Evolutionary conservation across 2,329 filamentous ascomycete species (phyloP).

Genomic region (Fusarium xylarioides): DNA sequence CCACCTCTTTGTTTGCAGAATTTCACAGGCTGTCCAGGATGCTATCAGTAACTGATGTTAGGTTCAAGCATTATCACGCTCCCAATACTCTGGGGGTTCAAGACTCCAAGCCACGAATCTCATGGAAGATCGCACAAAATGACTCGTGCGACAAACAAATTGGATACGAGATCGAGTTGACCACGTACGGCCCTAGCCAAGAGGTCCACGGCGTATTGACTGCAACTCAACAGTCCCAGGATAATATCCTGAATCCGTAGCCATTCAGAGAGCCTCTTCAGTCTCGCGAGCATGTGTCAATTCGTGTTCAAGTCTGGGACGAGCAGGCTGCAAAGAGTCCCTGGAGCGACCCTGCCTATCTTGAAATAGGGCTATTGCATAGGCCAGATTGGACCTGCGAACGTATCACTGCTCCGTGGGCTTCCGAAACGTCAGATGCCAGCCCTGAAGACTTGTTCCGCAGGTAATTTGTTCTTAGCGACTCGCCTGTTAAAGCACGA

Average conservation of each 20-base stretch:
- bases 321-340: not conserved
- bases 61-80: slow-evolving; percentile 18
- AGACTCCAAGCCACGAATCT: slow-evolving; percentile 8
- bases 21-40: not conserved
- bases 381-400: not conserved
- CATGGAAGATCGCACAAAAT: slow-evolving; percentile 11
- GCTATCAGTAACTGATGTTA: not conserved
- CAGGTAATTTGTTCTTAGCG: not conserved
- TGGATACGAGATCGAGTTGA: slow-evolving; percentile 25
- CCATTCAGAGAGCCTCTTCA: slow-evolving; percentile 3
- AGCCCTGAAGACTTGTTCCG: too few species aligned
- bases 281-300: slow-evolving; percentile 15
- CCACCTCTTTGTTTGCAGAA: not conserved
- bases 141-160: not conserved
- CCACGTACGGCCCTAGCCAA: not conserved
- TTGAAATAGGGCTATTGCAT: slow-evolving; percentile 47
- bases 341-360: slow-evolving; percentile 21
- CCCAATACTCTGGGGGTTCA: slow-evolving; percentile 12
- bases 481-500: slow-evolving; percentile 39
- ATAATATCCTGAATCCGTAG: slow-evolving; percentile 14
- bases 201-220: not conserved
- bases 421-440: too few species aligned
- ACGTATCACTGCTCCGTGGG: too few species aligned
- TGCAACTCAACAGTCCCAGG: not conserved
- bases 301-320: slow-evolving; percentile 14